phyloP scores from a whole-genome alignment of 2,329 filamentous ascomycete genomes.

The Trichoderma endophyticum region DNA sequence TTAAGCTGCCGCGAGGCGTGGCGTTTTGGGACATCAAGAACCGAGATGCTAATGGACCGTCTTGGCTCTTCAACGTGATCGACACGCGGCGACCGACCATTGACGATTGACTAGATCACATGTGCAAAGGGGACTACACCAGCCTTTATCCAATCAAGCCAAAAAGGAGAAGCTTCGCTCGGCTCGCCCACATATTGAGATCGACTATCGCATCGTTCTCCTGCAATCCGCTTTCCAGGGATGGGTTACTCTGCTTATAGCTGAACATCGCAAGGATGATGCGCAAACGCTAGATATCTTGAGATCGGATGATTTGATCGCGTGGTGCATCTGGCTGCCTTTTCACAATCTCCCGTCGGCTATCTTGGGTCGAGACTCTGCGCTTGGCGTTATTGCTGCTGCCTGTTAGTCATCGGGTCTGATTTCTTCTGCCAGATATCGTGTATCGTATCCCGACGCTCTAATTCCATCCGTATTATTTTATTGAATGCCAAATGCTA shows the following conservation, averaged over 20 bases:
- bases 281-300: neutral
- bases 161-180: neutral
- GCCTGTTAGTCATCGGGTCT: neutral
- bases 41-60: neutral
- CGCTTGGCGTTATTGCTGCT: neutral
- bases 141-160: neutral
- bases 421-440: neutral
- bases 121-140: neutral
- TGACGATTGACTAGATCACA: neutral
- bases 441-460: neutral
- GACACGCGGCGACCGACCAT: neutral
- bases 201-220: neutral
- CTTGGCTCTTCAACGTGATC: neutral
- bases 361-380: neutral
- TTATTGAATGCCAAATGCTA: neutral
- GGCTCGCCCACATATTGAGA: neutral
- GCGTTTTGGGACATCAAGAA: neutral
- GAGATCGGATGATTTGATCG: neutral
- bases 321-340: neutral
- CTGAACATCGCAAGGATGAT: neutral
- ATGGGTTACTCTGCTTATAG: neutral
- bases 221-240: neutral
- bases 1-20: neutral
- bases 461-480: neutral
- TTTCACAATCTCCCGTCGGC: constrained; percentile 6